phyloP scores from a whole-genome alignment of 2,329 filamentous ascomycete species.

The Raffaelea albimanens region DNA sequence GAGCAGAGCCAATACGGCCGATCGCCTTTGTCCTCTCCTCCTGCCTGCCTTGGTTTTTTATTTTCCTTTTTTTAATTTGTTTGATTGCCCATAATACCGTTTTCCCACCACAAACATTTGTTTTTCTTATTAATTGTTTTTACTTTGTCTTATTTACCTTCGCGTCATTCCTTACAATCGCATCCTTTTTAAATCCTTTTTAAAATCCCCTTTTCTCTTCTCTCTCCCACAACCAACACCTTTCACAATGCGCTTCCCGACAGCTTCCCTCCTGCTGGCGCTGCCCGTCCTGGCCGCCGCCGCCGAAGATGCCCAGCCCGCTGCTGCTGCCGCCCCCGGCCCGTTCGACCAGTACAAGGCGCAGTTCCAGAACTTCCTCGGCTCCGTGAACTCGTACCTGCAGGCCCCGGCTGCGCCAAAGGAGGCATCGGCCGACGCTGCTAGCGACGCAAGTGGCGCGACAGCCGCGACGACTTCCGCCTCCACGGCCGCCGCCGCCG shows the following conservation, averaged over 20 bases:
- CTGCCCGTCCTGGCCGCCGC: slow-evolving; percentile 46
- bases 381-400: slow-evolving; percentile 46
- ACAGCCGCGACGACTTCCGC: slow-evolving; percentile 31
- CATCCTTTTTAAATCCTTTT: slow-evolving; percentile 1
- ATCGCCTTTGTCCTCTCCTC: neutral
- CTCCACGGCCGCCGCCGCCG: slow-evolving; percentile 41
- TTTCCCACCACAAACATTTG: neutral
- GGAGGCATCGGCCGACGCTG: neutral
- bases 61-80: neutral
- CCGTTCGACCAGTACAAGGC: slow-evolving; percentile 49
- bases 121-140: neutral
- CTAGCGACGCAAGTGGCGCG: slow-evolving; percentile 27
- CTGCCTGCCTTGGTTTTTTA: neutral
- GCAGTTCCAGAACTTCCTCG: slow-evolving; percentile 54
- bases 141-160: neutral
- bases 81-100: neutral
- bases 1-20: too few relatives aligned
- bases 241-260: slow-evolving; percentile 48
- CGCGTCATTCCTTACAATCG: neutral
- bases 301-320: slow-evolving; percentile 27
- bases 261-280: slow-evolving; percentile 36
- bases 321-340: slow-evolving; percentile 32
- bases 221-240: neutral
- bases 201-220: neutral
- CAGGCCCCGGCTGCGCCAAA: slow-evolving; percentile 24